Evolutionary conservation across 2,329 filamentous ascomycete species (phyloP).

Genomic region (Onygenales sp.): DNA sequence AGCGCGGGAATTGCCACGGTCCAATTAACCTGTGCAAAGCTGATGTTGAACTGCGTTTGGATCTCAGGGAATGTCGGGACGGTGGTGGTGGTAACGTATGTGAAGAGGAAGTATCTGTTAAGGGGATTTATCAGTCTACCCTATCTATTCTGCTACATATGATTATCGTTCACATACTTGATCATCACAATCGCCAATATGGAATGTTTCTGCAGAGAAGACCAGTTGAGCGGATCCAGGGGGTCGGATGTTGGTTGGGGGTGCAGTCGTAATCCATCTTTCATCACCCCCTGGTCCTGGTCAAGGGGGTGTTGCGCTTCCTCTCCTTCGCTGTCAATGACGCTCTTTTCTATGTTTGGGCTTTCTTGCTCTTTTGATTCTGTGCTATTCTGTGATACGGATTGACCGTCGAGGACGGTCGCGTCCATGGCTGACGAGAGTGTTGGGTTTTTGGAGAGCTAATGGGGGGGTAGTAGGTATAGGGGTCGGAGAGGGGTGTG

Average conservation of each 20-base stretch:
- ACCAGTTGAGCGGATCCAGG: constrained; percentile 49
- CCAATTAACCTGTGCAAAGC: constrained; percentile 43
- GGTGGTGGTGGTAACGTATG: constrained; percentile 49
- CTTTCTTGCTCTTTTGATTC: too few species aligned
- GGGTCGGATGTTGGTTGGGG: constrained; percentile 37
- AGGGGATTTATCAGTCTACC: not conserved
- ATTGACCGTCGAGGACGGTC: too few species aligned
- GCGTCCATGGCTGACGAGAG: too few species aligned
- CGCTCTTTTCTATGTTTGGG: too few species aligned
- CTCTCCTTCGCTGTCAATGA: too few species aligned
- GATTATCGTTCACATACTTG: constrained; percentile 28
- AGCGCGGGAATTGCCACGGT: constrained; percentile 45
- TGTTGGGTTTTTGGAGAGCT: too few species aligned
- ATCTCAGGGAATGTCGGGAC: constrained; percentile 45
- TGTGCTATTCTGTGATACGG: too few species aligned
- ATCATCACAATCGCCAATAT: constrained; percentile 46
- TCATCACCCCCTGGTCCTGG: constrained; percentile 7
- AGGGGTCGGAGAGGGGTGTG: too few species aligned
- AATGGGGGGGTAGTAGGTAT: too few species aligned
- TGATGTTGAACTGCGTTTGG: constrained; percentile 38
- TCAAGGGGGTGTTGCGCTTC: constrained; percentile 2
- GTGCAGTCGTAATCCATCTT: constrained; percentile 25
- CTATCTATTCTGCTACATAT: not conserved
- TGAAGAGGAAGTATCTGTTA: constrained; percentile 47
- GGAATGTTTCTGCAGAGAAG: constrained; percentile 36